A percentile compares a stretch with the other conserved stretches of the same genome.
These are phyloP conservation scores for Tulasnella calospora DNA, from an alignment of 768 basidiomycete genomes.

Conservation along the genomic window DNA sequence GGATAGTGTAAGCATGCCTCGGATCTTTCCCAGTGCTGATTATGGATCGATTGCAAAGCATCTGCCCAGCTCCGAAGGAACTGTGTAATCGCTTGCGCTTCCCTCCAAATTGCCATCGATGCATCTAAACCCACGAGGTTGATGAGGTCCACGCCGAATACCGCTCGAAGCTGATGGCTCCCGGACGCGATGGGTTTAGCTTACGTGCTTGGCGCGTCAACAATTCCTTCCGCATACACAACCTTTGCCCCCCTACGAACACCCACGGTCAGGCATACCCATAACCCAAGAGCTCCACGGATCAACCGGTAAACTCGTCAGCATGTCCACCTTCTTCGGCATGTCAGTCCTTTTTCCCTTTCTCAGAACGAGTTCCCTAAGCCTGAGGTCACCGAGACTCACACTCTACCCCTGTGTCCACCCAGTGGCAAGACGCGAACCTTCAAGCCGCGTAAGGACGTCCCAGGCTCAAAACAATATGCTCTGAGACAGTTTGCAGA, in stretches of 20 bases:
- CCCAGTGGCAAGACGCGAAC: constrained; percentile 82
- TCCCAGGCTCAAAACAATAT: constrained; percentile 94
- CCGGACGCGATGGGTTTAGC: neutral
- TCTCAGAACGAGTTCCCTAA: neutral
- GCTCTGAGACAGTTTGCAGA: constrained; percentile 97
- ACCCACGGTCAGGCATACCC: neutral
- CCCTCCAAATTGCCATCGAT: neutral
- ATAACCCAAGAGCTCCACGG: neutral
- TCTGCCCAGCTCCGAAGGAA: neutral
- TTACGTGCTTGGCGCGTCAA: neutral
- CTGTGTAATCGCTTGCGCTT: neutral
- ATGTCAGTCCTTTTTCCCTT: constrained; percentile 49
- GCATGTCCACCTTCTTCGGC: constrained; percentile 85
- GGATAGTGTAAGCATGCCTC: neutral
- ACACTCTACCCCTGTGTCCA: constrained; percentile 15
- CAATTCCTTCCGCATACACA: neutral
- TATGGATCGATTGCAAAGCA: constrained; percentile 7
- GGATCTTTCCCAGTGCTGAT: constrained; percentile 17
- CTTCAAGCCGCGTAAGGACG: constrained; percentile 93
- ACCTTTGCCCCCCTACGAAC: neutral
- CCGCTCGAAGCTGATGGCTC: neutral
- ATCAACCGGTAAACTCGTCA: neutral
- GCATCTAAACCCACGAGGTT: neutral
- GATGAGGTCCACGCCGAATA: neutral
- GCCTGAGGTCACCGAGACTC: neutral